Evolutionary conservation across 352 stramenopile species (phyloP), one percentile per base, ranked within the genome.

Genomic region (Phytophthora tentaculata): DNA sequence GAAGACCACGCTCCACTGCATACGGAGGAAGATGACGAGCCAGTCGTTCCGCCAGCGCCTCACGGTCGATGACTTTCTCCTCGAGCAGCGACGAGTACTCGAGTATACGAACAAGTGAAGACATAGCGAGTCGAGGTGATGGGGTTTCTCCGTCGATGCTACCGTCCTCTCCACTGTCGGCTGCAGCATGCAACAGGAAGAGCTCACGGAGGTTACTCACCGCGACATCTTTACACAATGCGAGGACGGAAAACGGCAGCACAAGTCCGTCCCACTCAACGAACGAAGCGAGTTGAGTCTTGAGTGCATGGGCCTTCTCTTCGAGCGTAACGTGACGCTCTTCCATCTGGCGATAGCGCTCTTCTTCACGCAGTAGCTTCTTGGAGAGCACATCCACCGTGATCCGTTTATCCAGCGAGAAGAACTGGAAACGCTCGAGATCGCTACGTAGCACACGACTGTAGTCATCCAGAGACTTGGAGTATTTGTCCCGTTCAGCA

Each of bases 331-430:
- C 80, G 26, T 89, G 74, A 8, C 79, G 70, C 65, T 90, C 84
- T 55, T 89, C 83, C 72, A 90, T 83, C 50, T 82, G 73, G 22
- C 78, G 76, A 39, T 79, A 76, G 13, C 80, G 79, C n/a, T 84
- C 76, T 73, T 92, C 84, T 71, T 92, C 84, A 22, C 79, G 82
- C 39, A 90, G 54, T 8, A 93, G 58, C 56, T 91, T 93, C 59
- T 93, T 93, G 1, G 83, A 83, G 10, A 93, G 72, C n/a, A 89
- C 80, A 29, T 93, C 83, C 1, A 93, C 81, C 19, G 83, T 82
- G 37, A 93, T 82, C 4, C 83, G 78, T 65, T 91, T 92, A 57
- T 94, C 85, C 19, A 92, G 80, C 19, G 81, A 90, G 56, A 92
- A 89, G 50, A 92, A 92, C 53, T 94, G 85, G 44, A 86, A 92